phyloP scores from a whole-genome alignment of 1,284 basidiomycete genomes.

The Porogramme epimiltina region DNA sequence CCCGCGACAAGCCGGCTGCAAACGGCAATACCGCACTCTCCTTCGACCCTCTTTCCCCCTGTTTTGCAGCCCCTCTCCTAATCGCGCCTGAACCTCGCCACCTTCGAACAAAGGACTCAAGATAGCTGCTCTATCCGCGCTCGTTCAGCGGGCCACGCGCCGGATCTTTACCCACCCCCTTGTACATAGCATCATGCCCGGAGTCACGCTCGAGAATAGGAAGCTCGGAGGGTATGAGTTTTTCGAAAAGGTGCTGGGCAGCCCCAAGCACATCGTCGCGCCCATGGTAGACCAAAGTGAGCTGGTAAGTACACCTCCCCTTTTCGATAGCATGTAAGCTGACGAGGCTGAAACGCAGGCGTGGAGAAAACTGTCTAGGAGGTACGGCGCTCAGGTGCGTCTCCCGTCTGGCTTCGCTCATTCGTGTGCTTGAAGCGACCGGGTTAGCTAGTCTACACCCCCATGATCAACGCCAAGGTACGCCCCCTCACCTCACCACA shows the following conservation, averaged over 20 bases:
- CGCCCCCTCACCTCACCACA: constrained; percentile 6
- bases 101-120: constrained; percentile 1
- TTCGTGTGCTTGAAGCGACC: not conserved
- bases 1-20: too few species aligned
- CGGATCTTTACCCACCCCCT: constrained; percentile 5
- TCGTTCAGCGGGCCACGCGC: constrained; percentile 16
- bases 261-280: constrained; percentile 88
- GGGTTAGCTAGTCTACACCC: constrained; percentile 82
- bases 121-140: constrained; percentile 8
- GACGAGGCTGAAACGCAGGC: constrained; percentile 53
- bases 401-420: not conserved
- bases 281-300: constrained; percentile 99
- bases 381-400: constrained; percentile 79
- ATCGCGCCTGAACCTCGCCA: too few species aligned
- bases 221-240: constrained; percentile 85
- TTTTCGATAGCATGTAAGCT: not conserved
- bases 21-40: too few species aligned
- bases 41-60: too few species aligned
- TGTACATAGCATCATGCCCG: constrained; percentile 27
- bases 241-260: constrained; percentile 75
- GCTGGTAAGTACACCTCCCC: constrained; percentile 58
- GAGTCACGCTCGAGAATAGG: constrained; percentile 17
- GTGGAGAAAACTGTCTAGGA: constrained; percentile 87
- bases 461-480: constrained; percentile 96
- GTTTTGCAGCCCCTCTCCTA: too few species aligned